These are phyloP conservation scores for Ilex aquifolium DNA, from an alignment of 257 asterid genomes.

Conservation along the genomic window DNA sequence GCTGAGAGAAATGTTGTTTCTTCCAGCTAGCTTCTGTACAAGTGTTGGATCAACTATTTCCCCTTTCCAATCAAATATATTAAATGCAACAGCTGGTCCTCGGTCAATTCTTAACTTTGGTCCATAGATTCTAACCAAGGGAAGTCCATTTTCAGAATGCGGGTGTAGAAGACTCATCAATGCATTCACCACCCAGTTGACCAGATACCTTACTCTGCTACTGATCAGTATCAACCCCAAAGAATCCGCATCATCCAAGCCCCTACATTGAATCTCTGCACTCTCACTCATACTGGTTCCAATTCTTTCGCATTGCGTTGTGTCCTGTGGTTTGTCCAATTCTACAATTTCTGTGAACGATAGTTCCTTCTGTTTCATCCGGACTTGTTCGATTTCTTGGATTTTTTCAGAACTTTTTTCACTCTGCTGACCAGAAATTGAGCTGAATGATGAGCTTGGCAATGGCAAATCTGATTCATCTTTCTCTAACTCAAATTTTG, in stretches of 20 bases:
- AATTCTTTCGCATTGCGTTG: background rate
- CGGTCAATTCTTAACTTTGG: conserved; percentile 50
- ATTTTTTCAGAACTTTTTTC: conserved; percentile 11
- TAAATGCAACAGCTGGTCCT: conserved; percentile 66
- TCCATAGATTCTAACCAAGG: conserved; percentile 54
- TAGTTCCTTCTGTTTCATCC: conserved; percentile 14
- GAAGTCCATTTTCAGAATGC: conserved; percentile 40
- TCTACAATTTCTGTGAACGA: conserved; percentile 22
- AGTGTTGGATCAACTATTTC: conserved; percentile 56
- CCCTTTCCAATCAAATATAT: conserved; percentile 81
- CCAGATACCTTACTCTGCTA: conserved; percentile 40
- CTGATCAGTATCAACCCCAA: conserved; percentile 62
- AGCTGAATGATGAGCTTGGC: conserved; percentile 9
- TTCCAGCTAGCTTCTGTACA: conserved; percentile 75
- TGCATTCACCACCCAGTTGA: conserved; percentile 74
- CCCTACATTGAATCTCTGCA: conserved; percentile 38
- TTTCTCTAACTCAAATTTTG: background rate
- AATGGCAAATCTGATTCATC: background rate
- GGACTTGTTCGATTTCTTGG: conserved; percentile 1
- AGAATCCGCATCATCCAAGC: conserved; percentile 68
- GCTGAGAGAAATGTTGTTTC: conserved; percentile 50
- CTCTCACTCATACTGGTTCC: background rate
- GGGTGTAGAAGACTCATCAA: conserved; percentile 56
- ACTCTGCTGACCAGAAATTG: conserved; percentile 12
- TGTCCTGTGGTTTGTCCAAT: conserved; percentile 8